These are phyloP conservation scores for Rhododendron ferrugineum DNA, from an alignment of 148 eudicot genomes.

Conservation along the genomic window DNA sequence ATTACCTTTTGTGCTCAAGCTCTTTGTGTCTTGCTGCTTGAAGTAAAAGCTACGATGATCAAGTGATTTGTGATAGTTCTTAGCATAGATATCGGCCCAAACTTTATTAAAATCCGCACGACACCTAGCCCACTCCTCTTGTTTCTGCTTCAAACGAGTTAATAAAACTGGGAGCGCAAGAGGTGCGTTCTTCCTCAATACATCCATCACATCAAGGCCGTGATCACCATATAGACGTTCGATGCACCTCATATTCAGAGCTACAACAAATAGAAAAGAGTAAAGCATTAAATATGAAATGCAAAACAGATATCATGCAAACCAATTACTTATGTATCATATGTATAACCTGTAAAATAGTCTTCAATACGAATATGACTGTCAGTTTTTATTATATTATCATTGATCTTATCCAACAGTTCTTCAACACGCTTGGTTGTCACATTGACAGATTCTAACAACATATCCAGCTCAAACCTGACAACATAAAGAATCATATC, in stretches of 20 bases:
- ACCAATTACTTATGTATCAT: background rate
- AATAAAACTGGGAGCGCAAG: conserved; percentile 66
- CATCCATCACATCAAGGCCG: conserved; percentile 78
- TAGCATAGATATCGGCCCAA: conserved; percentile 82
- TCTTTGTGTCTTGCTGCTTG: conserved; percentile 92
- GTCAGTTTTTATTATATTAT: conserved; percentile 44
- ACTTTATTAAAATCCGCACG: conserved; percentile 79
- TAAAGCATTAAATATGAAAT: conserved; percentile 16
- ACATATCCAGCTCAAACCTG: conserved; percentile 97
- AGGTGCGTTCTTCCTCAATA: conserved; percentile 59
- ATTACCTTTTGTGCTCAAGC: conserved; percentile 74
- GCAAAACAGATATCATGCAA: conserved; percentile 1
- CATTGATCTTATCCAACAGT: conserved; percentile 58
- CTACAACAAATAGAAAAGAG: conserved; percentile 27
- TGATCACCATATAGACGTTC: conserved; percentile 89
- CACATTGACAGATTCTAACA: conserved; percentile 70
- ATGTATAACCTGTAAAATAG: conserved; percentile 34
- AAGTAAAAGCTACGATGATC: conserved; percentile 93
- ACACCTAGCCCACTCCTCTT: conserved; percentile 86
- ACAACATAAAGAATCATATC: conserved; percentile 4
- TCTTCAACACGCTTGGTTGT: conserved; percentile 84
- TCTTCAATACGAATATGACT: conserved; percentile 53
- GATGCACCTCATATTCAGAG: conserved; percentile 80
- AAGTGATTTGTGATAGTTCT: conserved; percentile 89
- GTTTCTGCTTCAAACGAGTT: conserved; percentile 81